Percentiles rank a stretch among this genome's conserved stretches.
Evolutionary conservation across 1,284 basidiomycete genomes (phyloP).

Genomic region (Irpex sp.): DNA sequence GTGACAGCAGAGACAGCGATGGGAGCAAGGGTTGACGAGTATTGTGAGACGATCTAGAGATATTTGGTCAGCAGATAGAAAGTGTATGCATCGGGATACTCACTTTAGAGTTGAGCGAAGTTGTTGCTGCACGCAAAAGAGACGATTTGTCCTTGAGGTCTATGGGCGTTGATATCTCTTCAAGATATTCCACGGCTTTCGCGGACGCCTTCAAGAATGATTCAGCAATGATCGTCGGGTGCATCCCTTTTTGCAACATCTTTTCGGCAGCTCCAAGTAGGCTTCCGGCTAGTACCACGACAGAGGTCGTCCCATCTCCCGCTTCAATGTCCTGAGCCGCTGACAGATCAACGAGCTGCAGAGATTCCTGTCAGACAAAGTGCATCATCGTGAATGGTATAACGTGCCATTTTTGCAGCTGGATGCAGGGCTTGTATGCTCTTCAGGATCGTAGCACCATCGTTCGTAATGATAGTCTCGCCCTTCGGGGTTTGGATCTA

Average conservation of each 20-base stretch:
- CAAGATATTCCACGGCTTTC: conserved; percentile 94
- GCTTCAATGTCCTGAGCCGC: conserved; percentile 99
- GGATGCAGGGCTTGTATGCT: conserved; percentile 98
- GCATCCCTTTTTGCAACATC: conserved; percentile 95
- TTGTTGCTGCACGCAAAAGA: conserved; percentile 90
- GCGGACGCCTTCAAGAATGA: conserved; percentile 90
- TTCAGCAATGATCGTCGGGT: conserved; percentile 97
- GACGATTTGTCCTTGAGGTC: conserved; percentile 88
- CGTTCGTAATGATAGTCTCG: conserved; percentile 98
- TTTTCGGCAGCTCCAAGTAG: conserved; percentile 95
- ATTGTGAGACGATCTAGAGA: conserved; percentile 94
- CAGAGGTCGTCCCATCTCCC: conserved; percentile 98
- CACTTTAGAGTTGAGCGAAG: conserved; percentile 95
- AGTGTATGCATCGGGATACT: conserved; percentile 5
- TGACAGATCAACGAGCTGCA: conserved; percentile 92
- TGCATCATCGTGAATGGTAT: conserved; percentile 7
- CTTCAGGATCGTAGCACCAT: conserved; percentile 97
- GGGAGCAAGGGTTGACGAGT: conserved; percentile 94
- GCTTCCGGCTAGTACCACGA: conserved; percentile 95
- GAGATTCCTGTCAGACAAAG: conserved; percentile 6
- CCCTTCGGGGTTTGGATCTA: conserved; percentile 98
- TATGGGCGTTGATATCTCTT: conserved; percentile 91
- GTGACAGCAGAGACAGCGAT: conserved; percentile 98
- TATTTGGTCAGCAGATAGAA: neutral
- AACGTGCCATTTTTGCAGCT: conserved; percentile 90